Evolutionary conservation across 306 rosid genomes (phyloP).

Genomic region (Glycine soja): DNA sequence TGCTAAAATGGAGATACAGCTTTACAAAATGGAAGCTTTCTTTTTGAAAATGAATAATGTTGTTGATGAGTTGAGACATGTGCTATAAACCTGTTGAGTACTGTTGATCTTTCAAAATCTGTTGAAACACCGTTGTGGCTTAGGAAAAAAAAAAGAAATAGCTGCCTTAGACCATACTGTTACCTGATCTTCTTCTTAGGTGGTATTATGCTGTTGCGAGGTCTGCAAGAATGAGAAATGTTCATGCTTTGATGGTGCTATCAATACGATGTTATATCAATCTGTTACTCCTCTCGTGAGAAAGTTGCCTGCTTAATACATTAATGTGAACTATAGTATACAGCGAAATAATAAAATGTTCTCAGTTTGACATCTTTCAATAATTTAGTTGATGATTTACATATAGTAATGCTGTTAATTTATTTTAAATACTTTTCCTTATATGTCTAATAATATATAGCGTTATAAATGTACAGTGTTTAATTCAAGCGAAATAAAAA

Average conservation of each 20-base stretch:
- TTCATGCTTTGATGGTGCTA: conserved; percentile 34
- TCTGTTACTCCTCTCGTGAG: conserved; percentile 26
- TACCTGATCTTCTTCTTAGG: conserved; percentile 22
- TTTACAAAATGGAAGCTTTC: conserved; percentile 1
- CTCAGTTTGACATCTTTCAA: conserved; percentile 12
- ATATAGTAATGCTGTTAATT: conserved; percentile 31
- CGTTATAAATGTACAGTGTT: conserved; percentile 14
- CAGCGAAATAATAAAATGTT: conserved; percentile 20
- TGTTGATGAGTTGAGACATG: conserved; percentile 24
- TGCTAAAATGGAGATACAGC: conserved; percentile 23
- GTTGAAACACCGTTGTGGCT: conserved; percentile 16
- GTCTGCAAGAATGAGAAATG: conserved; percentile 20
- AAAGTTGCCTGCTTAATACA: conserved; percentile 23
- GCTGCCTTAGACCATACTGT: conserved; percentile 24
- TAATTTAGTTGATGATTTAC: conserved; percentile 30
- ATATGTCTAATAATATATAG: conserved; percentile 19
- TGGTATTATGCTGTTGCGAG: conserved; percentile 14
- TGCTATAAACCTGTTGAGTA: conserved; percentile 14
- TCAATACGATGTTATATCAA: conserved; percentile 1
- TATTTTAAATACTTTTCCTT: conserved; percentile 34
- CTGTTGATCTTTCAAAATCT: conserved; percentile 31
- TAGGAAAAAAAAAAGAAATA: conserved; percentile 2
- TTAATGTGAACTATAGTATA: neutral
- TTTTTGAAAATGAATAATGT: conserved; percentile 3
- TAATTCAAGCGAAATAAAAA: conserved; percentile 11